Conservation (phyloP, 306 rosid species). For the Vigna reflexopilosa region DNA sequence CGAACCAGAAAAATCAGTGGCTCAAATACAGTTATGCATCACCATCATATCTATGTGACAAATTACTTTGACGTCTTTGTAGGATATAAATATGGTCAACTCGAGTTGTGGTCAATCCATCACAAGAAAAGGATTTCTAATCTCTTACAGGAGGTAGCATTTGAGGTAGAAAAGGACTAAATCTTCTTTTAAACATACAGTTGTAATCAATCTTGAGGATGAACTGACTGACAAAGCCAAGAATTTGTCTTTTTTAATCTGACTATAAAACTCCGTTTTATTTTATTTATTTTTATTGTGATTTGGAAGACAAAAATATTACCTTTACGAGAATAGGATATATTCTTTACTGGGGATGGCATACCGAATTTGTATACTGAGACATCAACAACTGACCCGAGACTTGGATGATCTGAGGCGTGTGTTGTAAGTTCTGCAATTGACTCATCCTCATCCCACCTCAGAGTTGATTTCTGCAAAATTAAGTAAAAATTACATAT, state of each 20-base stretch:
- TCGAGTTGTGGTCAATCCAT: slow-evolving; percentile 5
- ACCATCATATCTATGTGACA: background rate
- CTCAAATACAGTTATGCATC: slow-evolving; percentile 5
- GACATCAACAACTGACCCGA: slow-evolving; percentile 70
- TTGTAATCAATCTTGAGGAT: slow-evolving; percentile 14
- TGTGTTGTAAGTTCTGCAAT: slow-evolving; percentile 56
- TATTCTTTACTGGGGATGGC: slow-evolving; percentile 64
- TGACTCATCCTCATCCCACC: slow-evolving; percentile 55
- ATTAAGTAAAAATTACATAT: slow-evolving; percentile 16
- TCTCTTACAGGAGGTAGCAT: background rate
- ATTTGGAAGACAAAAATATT: slow-evolving; percentile 33
- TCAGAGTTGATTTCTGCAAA: slow-evolving; percentile 56
- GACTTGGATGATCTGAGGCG: slow-evolving; percentile 70
- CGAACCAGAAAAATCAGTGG: slow-evolving; percentile 6
- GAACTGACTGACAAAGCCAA: background rate
- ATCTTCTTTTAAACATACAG: background rate
- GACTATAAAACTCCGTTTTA: background rate
- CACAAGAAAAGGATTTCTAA: slow-evolving; percentile 8
- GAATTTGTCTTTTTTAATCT: background rate
- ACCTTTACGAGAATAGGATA: slow-evolving; percentile 58
- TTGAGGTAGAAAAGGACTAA: background rate
- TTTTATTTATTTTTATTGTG: background rate
- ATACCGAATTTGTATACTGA: slow-evolving; percentile 66
- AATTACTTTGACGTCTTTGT: background rate
- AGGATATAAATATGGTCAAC: slow-evolving; percentile 17